phyloP scores from a whole-genome alignment of 208 protist species.

The Dictyostelium gargantuum region DNA sequence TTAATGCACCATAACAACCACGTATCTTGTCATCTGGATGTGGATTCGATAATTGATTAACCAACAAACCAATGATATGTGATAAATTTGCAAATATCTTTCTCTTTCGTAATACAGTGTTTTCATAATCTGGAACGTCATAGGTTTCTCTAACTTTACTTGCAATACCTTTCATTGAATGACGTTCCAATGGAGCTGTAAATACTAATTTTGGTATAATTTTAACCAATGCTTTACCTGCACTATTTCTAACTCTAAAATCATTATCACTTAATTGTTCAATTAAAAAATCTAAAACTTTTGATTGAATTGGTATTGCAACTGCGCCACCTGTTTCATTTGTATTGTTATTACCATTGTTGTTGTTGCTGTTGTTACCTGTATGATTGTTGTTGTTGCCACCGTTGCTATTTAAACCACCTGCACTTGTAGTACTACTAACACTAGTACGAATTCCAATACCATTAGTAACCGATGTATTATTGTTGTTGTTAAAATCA shows the following conservation, averaged over 20 bases:
- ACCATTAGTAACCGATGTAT: too few species aligned
- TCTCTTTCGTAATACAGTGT: slow-evolving; percentile 1
- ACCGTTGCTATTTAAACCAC: not conserved
- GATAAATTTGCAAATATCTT: slow-evolving; percentile 54
- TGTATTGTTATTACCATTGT: not conserved
- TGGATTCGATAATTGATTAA: slow-evolving; percentile 36
- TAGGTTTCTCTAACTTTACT: slow-evolving; percentile 8
- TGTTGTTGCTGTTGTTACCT: not conserved
- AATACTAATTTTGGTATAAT: slow-evolving; percentile 52
- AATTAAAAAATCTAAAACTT: slow-evolving; percentile 56
- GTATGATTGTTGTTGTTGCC: not conserved
- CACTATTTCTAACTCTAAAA: slow-evolving; percentile 54
- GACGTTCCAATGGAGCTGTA: slow-evolving; percentile 32
- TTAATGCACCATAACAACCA: slow-evolving; percentile 53
- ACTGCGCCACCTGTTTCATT: slow-evolving; percentile 15
- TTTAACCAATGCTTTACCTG: slow-evolving; percentile 29
- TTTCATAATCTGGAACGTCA: slow-evolving; percentile 23
- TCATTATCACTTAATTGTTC: slow-evolving; percentile 53
- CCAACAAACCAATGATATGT: slow-evolving; percentile 27
- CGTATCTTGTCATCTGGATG: slow-evolving; percentile 58
- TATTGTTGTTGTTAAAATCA: not conserved
- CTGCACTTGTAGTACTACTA: too few species aligned
- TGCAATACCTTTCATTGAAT: slow-evolving; percentile 44
- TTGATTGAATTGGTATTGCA: slow-evolving; percentile 56
- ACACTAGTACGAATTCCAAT: too few species aligned